These are phyloP conservation scores for Suillus lakei DNA, from an alignment of 768 basidiomycete genomes.

Conservation along the genomic window DNA sequence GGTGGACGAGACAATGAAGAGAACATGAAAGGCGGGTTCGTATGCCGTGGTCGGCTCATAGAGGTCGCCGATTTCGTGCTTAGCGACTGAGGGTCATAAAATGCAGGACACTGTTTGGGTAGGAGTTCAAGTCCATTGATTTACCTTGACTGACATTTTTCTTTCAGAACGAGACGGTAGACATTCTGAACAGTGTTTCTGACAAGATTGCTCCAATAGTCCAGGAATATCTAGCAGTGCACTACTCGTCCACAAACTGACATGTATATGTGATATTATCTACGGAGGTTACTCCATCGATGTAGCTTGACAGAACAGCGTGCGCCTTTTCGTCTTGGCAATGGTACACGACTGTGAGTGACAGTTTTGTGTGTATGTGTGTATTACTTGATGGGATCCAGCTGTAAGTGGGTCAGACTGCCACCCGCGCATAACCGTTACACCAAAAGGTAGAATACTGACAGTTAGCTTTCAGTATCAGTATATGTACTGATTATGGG, in stretches of 20 bases:
- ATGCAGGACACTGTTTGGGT: conserved; percentile 42
- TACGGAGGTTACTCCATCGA: no score
- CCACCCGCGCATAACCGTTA: no score
- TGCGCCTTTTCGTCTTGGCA: no score
- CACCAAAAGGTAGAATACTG: no score
- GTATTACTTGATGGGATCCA: no score
- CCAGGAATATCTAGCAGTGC: conserved; percentile 12
- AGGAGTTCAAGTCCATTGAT: conserved; percentile 13
- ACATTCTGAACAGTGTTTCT: conserved; percentile 19
- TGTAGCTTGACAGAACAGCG: neutral
- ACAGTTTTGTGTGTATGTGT: no score
- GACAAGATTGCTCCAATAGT: conserved; percentile 21
- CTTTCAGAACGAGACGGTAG: conserved; percentile 24
- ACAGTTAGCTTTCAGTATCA: no score
- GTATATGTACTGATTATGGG: no score
- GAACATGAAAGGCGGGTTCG: conserved; percentile 25
- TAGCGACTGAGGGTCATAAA: conserved; percentile 30
- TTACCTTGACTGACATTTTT: no score
- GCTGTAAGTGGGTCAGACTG: no score
- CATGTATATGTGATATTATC: neutral
- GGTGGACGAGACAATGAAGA: conserved; percentile 27
- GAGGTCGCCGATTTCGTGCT: conserved; percentile 40
- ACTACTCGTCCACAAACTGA: neutral
- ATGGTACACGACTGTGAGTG: no score
- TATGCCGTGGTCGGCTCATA: conserved; percentile 15